Conservation (phyloP, 2,329 filamentous ascomycete species). For the Fusarium musae region DNA sequence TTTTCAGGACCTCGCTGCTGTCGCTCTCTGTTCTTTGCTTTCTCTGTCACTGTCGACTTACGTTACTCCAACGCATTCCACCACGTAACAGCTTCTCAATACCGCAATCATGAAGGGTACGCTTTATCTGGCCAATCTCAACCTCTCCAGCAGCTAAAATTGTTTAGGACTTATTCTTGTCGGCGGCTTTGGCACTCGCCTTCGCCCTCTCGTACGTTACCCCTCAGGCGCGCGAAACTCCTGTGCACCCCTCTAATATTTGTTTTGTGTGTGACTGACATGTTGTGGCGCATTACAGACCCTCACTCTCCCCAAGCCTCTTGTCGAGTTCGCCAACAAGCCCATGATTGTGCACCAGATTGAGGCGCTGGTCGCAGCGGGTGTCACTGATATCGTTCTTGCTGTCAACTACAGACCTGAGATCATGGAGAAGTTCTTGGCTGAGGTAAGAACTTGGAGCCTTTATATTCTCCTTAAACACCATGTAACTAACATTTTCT, state of each 20-base stretch:
- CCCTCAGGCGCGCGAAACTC: constrained; percentile 22
- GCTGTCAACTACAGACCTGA: constrained; percentile 99
- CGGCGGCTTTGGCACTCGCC: constrained; percentile 97
- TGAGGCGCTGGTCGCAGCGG: constrained; percentile 90
- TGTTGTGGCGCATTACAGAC: constrained; percentile 67
- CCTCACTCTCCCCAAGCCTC: constrained; percentile 93
- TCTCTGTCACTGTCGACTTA: constrained; percentile 32
- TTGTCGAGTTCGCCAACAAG: constrained; percentile 98
- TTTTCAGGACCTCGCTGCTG: constrained; percentile 38
- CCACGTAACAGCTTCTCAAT: constrained; percentile 32
- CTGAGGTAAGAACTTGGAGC: constrained; percentile 71
- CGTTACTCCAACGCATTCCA: constrained; percentile 32
- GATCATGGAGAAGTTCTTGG: constrained; percentile 93
- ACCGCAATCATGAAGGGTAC: constrained; percentile 53
- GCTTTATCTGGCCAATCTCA: neutral
- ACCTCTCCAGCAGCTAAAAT: constrained; percentile 31
- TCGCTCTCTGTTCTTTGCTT: constrained; percentile 37
- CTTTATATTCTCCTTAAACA: neutral
- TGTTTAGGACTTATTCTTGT: constrained; percentile 94
- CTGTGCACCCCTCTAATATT: constrained; percentile 14
- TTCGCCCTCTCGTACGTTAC: constrained; percentile 87
- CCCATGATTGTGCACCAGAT: constrained; percentile 99
- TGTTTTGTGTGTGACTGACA: constrained; percentile 34
- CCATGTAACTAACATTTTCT: constrained; percentile 13
- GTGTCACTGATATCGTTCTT: constrained; percentile 96